A percentile compares a stretch with the other conserved stretches of the same genome.
phyloP scores from a whole-genome alignment of 2,329 filamentous ascomycete species.

The Sporothrix globosa region DNA sequence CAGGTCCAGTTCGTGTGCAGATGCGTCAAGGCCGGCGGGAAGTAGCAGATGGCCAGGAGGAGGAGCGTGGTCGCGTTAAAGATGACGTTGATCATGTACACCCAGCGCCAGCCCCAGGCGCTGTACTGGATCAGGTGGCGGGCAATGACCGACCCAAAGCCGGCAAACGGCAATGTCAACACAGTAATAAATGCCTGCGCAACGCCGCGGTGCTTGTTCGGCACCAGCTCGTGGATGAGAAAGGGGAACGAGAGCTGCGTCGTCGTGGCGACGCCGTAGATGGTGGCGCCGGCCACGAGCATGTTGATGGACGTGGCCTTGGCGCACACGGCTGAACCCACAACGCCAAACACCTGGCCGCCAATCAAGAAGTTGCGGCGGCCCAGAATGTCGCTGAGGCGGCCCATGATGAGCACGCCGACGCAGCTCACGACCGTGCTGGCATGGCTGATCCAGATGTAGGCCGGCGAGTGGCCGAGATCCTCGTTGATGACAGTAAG shows the following conservation, averaged over 20 bases:
- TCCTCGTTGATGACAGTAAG: conserved; percentile 32
- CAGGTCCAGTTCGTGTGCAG: conserved; percentile 45
- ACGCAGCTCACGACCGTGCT: conserved; percentile 35
- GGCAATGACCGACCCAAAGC: conserved; percentile 43
- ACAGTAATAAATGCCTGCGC: conserved; percentile 42
- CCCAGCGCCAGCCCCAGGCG: conserved; percentile 47
- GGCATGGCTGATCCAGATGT: conserved; percentile 34
- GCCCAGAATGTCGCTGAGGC: conserved; percentile 47
- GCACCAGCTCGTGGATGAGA: conserved; percentile 48
- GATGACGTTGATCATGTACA: conserved; percentile 49
- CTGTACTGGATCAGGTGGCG: conserved; percentile 43
- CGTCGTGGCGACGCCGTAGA: conserved; percentile 46
- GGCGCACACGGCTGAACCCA: conserved; percentile 45
- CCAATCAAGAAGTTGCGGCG: conserved; percentile 48
- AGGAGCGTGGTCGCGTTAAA: conserved; percentile 42
- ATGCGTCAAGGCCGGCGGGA: conserved; percentile 46
- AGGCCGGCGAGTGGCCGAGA: conserved; percentile 26
- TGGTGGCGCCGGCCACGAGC: conserved; percentile 44
- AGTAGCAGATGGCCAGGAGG: conserved; percentile 47
- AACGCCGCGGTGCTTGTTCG: conserved; percentile 47
- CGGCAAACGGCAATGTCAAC: conserved; percentile 40
- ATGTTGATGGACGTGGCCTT: conserved; percentile 43
- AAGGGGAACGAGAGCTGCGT: conserved; percentile 47
- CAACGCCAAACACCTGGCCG: conserved; percentile 44
- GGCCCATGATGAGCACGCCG: conserved; percentile 44